Base-by-base conservation (phyloP, 768 basidiomycete species). In the Xanthoconium stramineum region DNA sequence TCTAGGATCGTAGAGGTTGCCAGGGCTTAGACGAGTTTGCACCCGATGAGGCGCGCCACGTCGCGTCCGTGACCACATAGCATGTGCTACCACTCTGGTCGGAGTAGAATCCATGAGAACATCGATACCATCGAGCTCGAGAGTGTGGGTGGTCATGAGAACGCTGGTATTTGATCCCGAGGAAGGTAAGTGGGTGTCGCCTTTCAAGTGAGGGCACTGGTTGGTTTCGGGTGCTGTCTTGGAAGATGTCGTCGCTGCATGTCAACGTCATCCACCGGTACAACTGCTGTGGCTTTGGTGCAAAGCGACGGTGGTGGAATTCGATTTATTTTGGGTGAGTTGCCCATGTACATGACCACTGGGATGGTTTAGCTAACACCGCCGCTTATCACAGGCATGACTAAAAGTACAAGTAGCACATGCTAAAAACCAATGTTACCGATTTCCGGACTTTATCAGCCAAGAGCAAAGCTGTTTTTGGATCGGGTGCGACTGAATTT, bases 401-500 rank as follows among this genome's bases (percentile, higher is more conserved):
- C 24, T 24, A 24, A 24, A 24, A 24, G 24, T 4, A 24, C 8
- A n/a, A 1, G 6, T 15, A 30, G 5, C 29, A 30, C 44, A 24
- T 29, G 8, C 10, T 45, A 17, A 47, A 35, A 24, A 35, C 33
- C 20, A 33, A 24, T 7, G 11, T 10, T 8, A 6, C 29, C 6
- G 15, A 29, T 15, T 2, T 24, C 32, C 3, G n/a, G 56, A 43
- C n/a, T 24, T 47, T 40, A 45, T 17, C 24, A 55, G 0, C 68
- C 68, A 9, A 19, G 51, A 44, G 66, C 69, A 57, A 69, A 60
- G 2, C 67, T 68, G 10, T 53, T 50, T 24, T 44, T 28, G 7
- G 14, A 47, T 9, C 17, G 8, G 20, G 20, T 14, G 20, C 6
- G 9, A 32, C 28, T 58, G n/a, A 43, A 11, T 36, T 13, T 33